A percentile compares a stretch with the other conserved stretches of the same genome.
Evolutionary conservation across 495 filamentous ascomycete genomes (phyloP).

Genomic region (Penicillium goetzii): DNA sequence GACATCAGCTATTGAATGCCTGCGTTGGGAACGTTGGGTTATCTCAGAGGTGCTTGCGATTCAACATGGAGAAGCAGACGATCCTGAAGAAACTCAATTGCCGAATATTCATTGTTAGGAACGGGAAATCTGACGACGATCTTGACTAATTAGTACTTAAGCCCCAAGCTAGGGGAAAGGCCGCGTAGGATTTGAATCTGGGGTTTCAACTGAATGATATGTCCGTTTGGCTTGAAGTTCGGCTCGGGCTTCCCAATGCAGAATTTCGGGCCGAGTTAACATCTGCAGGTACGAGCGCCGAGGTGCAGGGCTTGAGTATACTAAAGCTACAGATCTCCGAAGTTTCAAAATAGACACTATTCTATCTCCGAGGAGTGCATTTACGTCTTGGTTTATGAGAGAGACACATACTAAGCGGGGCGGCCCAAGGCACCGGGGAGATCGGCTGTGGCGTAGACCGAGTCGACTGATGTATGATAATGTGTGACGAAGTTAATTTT

Average conservation of each 20-base stretch:
- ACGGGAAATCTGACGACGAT: not conserved
- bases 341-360: not conserved
- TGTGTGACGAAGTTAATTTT: not conserved
- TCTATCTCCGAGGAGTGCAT: not conserved
- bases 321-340: not conserved
- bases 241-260: conserved; percentile 8
- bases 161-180: not conserved
- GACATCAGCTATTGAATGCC: not conserved
- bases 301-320: not conserved
- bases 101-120: not conserved
- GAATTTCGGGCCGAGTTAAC: conserved; percentile 13
- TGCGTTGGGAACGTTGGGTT: not conserved
- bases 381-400: not conserved
- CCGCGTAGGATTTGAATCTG: not conserved
- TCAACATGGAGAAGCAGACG: not conserved
- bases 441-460: not conserved
- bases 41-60: not conserved
- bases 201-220: not conserved
- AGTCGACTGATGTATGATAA: not conserved
- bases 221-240: not conserved
- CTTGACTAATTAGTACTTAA: not conserved
- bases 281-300: not conserved
- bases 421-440: not conserved
- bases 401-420: not conserved
- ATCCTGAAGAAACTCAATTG: conserved; percentile 2